Evolutionary conservation across 1,284 basidiomycete genomes (phyloP), one percentile per base, ranked within the genome.

Genomic region (Vanrija pseudolonga): DNA sequence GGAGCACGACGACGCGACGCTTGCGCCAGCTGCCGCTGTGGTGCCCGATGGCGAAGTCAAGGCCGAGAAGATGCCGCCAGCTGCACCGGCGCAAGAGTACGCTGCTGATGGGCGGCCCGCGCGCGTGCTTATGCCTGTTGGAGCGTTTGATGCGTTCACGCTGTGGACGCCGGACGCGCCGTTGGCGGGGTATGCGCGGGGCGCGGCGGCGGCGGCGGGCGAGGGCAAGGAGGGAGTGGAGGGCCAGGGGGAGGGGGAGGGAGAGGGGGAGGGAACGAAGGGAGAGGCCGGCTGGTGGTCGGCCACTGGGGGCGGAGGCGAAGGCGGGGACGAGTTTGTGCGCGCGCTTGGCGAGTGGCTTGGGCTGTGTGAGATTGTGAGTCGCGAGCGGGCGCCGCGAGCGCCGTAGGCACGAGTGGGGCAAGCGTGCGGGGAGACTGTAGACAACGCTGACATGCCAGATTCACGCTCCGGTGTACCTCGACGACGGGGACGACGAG

Each of bases 271-370:
- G 17, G 44, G 28, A 28, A 41, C n/a, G n/a, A 11, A 22, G 7
- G 26, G 20, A 9, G 47, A 6, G 2, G 44, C 1, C 18, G 63
- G 64, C 7, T 72, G 70, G 71, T 74, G 72, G 72, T 61, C 67
- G 15, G 45, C 45, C 12, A 71, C 69, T 14, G 72, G n/a, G n/a
- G n/a, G 71, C 7, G 67, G 62, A 1, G 72, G 71, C 12, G 72
- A 74, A 55, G 72, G 72, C 18, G 71, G 71, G 4, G 71, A 73
- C 55, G 72, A 73, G 56, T 64, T 73, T 28, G 68, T 74, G n/a
- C 52, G 71, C 37, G 66, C 63, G 15, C 60, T 74, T 54, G 72
- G 72, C 17, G 71, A 73, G 51, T 74, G 65, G 65, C 44, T 74
- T 24, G 71, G 70, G 18, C 54, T 73, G 15, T 57, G 63, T 12